Percentiles rank a stretch among this genome's conserved stretches.
Evolutionary conservation across 257 asterid genomes (phyloP).

Genomic region (Datura wrightii): DNA sequence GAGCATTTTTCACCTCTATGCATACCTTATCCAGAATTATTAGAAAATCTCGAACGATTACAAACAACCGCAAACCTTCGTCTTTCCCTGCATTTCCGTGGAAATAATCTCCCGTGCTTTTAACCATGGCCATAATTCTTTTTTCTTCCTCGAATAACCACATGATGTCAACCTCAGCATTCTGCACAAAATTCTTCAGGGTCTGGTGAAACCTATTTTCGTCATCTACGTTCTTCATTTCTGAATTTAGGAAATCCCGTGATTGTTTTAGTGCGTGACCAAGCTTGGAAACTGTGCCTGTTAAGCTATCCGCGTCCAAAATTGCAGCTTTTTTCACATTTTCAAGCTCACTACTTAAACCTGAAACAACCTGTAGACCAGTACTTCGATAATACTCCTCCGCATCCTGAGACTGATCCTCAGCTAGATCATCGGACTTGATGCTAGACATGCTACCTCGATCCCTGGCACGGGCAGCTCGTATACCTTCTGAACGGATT

Average conservation of each 20-base stretch:
- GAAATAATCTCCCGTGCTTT: slow-evolving; percentile 82
- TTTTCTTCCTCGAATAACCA: slow-evolving; percentile 79
- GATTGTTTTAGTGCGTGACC: slow-evolving; percentile 56
- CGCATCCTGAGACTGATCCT: slow-evolving; percentile 49
- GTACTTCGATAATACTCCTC: slow-evolving; percentile 64
- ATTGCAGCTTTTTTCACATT: slow-evolving; percentile 77
- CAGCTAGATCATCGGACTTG: slow-evolving; percentile 53
- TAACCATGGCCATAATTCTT: slow-evolving; percentile 78
- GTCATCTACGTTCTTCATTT: slow-evolving; percentile 57
- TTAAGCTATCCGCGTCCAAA: slow-evolving; percentile 65
- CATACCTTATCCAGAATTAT: slow-evolving; percentile 78
- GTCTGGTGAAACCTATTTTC: slow-evolving; percentile 65
- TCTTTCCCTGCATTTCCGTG: slow-evolving; percentile 86
- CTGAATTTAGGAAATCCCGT: slow-evolving; percentile 58
- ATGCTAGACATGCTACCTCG: slow-evolving; percentile 51
- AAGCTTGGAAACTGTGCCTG: slow-evolving; percentile 65
- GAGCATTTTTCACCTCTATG: slow-evolving; percentile 61
- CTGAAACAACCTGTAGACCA: slow-evolving; percentile 79
- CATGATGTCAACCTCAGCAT: slow-evolving; percentile 66
- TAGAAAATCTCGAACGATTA: slow-evolving; percentile 73
- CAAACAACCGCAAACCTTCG: slow-evolving; percentile 83
- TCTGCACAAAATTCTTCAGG: slow-evolving; percentile 63
- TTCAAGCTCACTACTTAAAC: slow-evolving; percentile 70
- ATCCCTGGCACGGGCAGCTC: slow-evolving; percentile 70
- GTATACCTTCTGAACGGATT: slow-evolving; percentile 79